Percentiles rank a stretch among this genome's conserved stretches.
Conservation (phyloP, 257 asterid genomes). For the Solanum chmielewskii region DNA sequence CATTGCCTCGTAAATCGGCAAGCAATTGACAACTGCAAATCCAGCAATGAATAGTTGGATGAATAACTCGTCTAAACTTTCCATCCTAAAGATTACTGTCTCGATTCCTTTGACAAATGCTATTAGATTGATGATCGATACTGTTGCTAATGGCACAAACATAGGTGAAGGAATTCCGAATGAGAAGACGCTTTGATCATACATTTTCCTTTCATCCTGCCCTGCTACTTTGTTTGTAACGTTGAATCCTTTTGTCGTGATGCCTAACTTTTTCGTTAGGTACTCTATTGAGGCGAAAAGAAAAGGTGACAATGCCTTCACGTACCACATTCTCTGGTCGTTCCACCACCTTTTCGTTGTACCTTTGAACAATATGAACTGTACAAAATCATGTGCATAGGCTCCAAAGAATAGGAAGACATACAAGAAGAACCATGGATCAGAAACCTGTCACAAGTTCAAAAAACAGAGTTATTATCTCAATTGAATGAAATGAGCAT, state of each 20-base stretch:
- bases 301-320: slow-evolving; percentile 20
- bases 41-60: slow-evolving; percentile 34
- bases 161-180: slow-evolving; percentile 32
- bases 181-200: slow-evolving; percentile 26
- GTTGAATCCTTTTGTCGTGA: slow-evolving; percentile 30
- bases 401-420: slow-evolving; percentile 6
- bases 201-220: slow-evolving; percentile 23
- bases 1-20: slow-evolving; percentile 54
- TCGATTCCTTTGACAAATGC: slow-evolving; percentile 12
- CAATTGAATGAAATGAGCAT: background rate
- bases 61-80: slow-evolving; percentile 13
- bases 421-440: slow-evolving; percentile 4
- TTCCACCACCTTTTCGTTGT: slow-evolving; percentile 29
- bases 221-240: slow-evolving; percentile 37
- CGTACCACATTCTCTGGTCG: slow-evolving; percentile 43
- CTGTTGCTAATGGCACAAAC: slow-evolving; percentile 19
- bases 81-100: background rate
- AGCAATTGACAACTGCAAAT: slow-evolving; percentile 45
- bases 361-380: background rate
- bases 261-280: slow-evolving; percentile 14
- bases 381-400: slow-evolving; percentile 6
- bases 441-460: background rate
- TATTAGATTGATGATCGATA: slow-evolving; percentile 14
- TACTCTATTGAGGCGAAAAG: slow-evolving; percentile 20
- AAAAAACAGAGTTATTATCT: background rate